phyloP scores from a whole-genome alignment of 2,329 filamentous ascomycete genomes.

The Fusarium sp. region DNA sequence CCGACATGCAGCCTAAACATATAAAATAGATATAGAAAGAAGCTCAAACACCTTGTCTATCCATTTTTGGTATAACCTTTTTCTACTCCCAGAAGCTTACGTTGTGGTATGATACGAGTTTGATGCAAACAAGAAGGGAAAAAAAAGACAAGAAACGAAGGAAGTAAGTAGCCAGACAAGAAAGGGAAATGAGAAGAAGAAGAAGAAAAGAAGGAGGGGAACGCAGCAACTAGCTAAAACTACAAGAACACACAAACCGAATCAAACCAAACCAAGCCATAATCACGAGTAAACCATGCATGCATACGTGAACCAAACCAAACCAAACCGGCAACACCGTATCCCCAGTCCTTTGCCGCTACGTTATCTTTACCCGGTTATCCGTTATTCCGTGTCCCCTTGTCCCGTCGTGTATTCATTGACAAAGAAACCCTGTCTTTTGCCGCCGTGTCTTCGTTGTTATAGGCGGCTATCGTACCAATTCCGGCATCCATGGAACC shows the following conservation, averaged over 20 bases:
- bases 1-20: conserved; percentile 2
- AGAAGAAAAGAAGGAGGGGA: conserved; percentile 12
- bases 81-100: conserved; percentile 45
- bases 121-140: background rate
- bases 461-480: conserved; percentile 11
- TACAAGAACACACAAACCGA: conserved; percentile 17
- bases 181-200: conserved; percentile 13
- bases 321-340: conserved; percentile 21
- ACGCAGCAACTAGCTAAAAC: conserved; percentile 28
- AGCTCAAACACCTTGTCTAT: conserved; percentile 44
- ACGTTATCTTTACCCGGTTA: conserved; percentile 24
- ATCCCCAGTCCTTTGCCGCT: conserved; percentile 22
- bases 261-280: background rate
- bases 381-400: conserved; percentile 31
- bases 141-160: conserved; percentile 15
- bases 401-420: conserved; percentile 32
- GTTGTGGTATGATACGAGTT: conserved; percentile 40
- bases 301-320: background rate
- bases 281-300: conserved; percentile 20
- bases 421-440: conserved; percentile 24
- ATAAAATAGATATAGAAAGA: conserved; percentile 21
- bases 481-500: conserved; percentile 1
- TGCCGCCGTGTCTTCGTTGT: conserved; percentile 20
- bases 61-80: conserved; percentile 48
- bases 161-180: conserved; percentile 27